Evolutionary conservation across 352 stramenopile genomes (phyloP), one percentile per base, ranked within the genome.

Genomic region (Bremia lactucae): DNA sequence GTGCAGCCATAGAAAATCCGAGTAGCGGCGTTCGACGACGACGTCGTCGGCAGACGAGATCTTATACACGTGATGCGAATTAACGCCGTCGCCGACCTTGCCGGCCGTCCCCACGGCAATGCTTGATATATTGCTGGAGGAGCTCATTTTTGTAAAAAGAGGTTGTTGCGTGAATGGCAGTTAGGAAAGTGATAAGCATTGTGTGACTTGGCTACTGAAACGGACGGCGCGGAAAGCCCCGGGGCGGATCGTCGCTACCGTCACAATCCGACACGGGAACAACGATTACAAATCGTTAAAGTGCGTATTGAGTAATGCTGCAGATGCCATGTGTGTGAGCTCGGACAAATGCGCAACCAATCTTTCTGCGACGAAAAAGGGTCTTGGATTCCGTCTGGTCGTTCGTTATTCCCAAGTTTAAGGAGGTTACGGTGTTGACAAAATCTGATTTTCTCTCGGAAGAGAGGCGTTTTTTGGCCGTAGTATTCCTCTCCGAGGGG

Each of bases 1-100:
- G 55, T 91, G 75, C 31, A 91, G 59, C 78, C 78, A 91, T 22
- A 85, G 59, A 55, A 91, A 91, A 58, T 91, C 78, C 47, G 74
- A 87, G 61, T 88, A 91, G 34, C 78, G 75, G 25, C 75, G 74
- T 45, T 91, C 75, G n/a, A 91, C 78, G 6, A 68, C 43, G 3
- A 59, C 59, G 39, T 72, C 56, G 13, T 65, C 63, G 29, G 65
- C 51, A 35, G 74, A 87, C 37, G 70, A 72, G 51, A 91, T 63
- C 37, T 78, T 83, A 66, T 80, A 91, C 20, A 91, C 75, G 46
- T 79, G 80, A 55, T 87, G 85, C 26, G 68, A 62, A 60, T 88
- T 87, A n/a, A 91, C 78, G 52, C 78, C 75, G 31, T 91, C 78
- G 36, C 78, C 78, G 19, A 91, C 69, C 23, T 85, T 86, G 49